Evolutionary conservation across 805 yeast genomes (phyloP), one percentile per base, ranked within the genome.

Genomic region (Candida fluviatilis): DNA sequence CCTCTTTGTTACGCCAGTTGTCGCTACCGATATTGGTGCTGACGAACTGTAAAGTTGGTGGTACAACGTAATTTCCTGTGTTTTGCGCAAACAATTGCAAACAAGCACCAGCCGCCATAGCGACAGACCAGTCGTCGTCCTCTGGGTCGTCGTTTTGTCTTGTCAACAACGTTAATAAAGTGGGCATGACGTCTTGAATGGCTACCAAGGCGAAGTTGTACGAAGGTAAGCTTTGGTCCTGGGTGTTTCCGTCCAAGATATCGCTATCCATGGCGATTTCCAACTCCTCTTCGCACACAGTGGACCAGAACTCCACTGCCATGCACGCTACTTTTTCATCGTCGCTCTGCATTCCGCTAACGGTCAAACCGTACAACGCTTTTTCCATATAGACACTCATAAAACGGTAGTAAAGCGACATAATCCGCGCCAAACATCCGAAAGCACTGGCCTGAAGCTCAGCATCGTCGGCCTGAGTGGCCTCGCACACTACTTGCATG

Each of bases 21-120:
- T 56, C 57, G 11, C 45, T 34, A 45, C 54, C 55, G 38, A 93
- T 75, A 55, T 86, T 84, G 33, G 75, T 71, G 50, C 82, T 90
- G 23, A 93, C 96, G 67, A 89, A 93, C 39, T 72, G 75, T 46
- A 93, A 64, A 4, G 95, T 85, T 30, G 95, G 91, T 46, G 81
- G 85, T 31, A 91, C 87, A 27, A 93, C 90, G 48, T 80, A 81
- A 56, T 84, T 80, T 11, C 91, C 95, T 35, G 95, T 85, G 54
- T 84, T 80, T 60, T 85, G 95, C 3, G 99, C 96, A 64, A 87
- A 90, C 45, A 93, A 73, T 66, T 88, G 96, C 55, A 93, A 69
- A 65, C 98, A 93, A 11, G 97, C 90, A 54, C 96, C 99, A 1
- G 99, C 96, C 36, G 98, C 97, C 98, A 91, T 91, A 7, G 96